Conservation (phyloP, 176 grass and related monocot genomes). For the Aegilops umbellulata region DNA sequence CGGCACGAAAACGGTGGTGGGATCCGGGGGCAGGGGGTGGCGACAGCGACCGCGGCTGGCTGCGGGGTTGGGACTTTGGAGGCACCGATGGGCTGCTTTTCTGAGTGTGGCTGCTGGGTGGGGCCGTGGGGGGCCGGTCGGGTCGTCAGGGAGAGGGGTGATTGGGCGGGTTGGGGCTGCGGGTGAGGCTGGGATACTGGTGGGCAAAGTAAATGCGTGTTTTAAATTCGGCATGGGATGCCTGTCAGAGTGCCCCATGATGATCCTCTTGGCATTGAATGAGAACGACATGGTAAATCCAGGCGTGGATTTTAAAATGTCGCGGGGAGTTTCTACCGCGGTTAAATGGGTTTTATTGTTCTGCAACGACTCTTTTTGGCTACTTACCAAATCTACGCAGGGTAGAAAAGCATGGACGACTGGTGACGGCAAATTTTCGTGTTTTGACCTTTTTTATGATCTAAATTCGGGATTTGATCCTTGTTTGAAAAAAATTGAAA, state of each 20-base stretch:
- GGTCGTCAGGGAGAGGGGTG: background rate
- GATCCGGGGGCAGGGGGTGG: slow-evolving; percentile 38
- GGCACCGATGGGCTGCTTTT: background rate
- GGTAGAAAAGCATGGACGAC: background rate
- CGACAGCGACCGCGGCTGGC: slow-evolving; percentile 38
- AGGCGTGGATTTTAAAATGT: background rate
- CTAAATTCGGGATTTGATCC: too few species aligned
- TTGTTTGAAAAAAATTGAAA: too few species aligned
- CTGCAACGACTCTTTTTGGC: background rate
- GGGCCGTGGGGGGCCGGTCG: fast-evolving
- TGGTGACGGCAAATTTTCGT: too few species aligned
- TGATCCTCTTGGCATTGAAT: slow-evolving; percentile 29
- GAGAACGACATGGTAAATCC: slow-evolving; percentile 5
- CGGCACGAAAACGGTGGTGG: slow-evolving; percentile 56
- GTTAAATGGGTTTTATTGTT: background rate
- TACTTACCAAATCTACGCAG: background rate
- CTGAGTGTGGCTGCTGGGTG: background rate
- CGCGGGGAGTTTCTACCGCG: slow-evolving; percentile 9
- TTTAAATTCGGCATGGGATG: slow-evolving; percentile 48
- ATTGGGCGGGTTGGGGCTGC: background rate
- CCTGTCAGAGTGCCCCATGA: slow-evolving; percentile 30
- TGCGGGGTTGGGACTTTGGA: background rate
- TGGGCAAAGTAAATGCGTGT: slow-evolving; percentile 19
- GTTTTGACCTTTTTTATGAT: too few species aligned
- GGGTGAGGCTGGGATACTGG: background rate